Percentiles rank a stretch among this genome's conserved stretches.
Evolutionary conservation across 2,329 filamentous ascomycete species (phyloP).

Genomic region (Arthrobotrys megalospora): DNA sequence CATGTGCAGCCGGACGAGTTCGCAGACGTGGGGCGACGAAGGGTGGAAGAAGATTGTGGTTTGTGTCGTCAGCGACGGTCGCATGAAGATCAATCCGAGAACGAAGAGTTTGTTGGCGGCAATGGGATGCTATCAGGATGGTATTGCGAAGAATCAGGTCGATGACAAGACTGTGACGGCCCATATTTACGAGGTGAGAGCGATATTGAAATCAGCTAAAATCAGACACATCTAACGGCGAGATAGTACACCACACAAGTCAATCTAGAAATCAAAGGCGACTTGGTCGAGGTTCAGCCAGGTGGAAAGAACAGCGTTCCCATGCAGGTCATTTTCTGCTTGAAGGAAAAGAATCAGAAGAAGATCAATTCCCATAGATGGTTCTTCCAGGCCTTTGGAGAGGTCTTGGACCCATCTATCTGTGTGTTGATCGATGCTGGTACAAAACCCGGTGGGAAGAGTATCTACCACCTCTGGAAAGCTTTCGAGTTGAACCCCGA

Average conservation of each 20-base stretch:
- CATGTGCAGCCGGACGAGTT: conserved; percentile 93
- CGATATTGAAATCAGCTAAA: conserved; percentile 24
- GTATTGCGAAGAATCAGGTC: conserved; percentile 98
- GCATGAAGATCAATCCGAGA: conserved; percentile 94
- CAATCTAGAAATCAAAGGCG: conserved; percentile 89
- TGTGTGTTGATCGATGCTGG: conserved; percentile 96
- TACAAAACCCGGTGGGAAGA: conserved; percentile 92
- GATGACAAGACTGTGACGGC: conserved; percentile 96
- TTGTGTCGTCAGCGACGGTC: conserved; percentile 95
- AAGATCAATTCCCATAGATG: conserved; percentile 99
- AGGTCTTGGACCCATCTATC: conserved; percentile 93
- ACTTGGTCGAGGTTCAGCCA: conserved; percentile 85
- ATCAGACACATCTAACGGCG: conserved; percentile 47
- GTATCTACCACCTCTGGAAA: conserved; percentile 98
- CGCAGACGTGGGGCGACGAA: conserved; percentile 98
- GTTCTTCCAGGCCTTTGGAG: conserved; percentile 98
- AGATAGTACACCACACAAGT: conserved; percentile 83
- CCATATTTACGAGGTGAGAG: conserved; percentile 84
- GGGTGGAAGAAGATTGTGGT: conserved; percentile 99
- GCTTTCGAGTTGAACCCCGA: conserved; percentile 97
- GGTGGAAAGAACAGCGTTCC: conserved; percentile 78
- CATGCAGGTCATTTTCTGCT: conserved; percentile 95
- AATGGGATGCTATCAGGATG: conserved; percentile 97
- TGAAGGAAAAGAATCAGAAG: conserved; percentile 99
- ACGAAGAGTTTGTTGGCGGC: conserved; percentile 91